Evolutionary conservation across 257 asterid genomes (phyloP), one percentile per base, ranked within the genome.

Genomic region (Ehretia macrophylla): DNA sequence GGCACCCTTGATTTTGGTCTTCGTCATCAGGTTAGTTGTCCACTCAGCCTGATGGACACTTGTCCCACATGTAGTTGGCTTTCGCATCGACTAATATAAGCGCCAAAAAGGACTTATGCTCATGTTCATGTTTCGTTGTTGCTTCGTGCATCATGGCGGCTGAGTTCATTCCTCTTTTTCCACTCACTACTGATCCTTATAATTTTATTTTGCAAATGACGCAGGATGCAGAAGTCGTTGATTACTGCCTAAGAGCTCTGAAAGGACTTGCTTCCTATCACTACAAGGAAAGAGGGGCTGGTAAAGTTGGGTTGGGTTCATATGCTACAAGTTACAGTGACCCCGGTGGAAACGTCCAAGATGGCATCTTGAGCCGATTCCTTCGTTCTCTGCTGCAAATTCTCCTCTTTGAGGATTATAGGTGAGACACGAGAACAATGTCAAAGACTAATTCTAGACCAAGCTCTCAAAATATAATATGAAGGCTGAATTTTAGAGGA

Each of bases 181-280:
- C 35, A 27, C 35, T 6, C 6, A 1, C n/a, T 49, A 21, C 22
- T 49, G 54, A 49, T 49, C 54, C 54, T 11, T 49, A 10, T n/a
- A 0, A 11, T 21, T 59, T 67, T 65, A 50, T 63, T 18, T 52
- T 59, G 32, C 35, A 70, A 66, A 72, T 65, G 69, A 21, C 54
- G 32, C 65, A 91, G 97, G 99, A 84, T 64, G 66, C 76, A 51
- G 97, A 92, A 72, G 83, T 84, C 21, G 85, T 83, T 69, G 94
- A 92, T 60, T 74, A 81, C 66, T 84, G 95, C 69, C 87, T 92
- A 70, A 68, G 81, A 72, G 90, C 99, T 73, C 60, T 92, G 19
- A 84, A 79, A 60, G 96, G 87, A 72, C 90, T 92, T 70, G 90
- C 99, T 61, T 88, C 95, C 63, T 77, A 84, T 79, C 96, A 92